These are phyloP conservation scores for Neurospora terricola DNA, from an alignment of 495 filamentous ascomycete species.

Conservation along the genomic window DNA sequence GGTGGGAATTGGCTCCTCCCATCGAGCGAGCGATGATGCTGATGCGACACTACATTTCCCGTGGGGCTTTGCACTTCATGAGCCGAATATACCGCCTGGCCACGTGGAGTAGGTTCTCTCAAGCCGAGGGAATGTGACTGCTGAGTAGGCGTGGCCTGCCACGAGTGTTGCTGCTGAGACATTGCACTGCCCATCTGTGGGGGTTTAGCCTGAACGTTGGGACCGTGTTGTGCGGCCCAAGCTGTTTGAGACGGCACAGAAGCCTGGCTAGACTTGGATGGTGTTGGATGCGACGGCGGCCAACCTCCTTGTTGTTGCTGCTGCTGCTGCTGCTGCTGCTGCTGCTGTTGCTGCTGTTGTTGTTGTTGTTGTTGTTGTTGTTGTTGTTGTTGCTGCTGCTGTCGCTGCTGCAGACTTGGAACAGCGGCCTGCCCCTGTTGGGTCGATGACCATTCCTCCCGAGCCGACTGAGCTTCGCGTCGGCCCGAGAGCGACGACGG, in stretches of 20 bases:
- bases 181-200: slow-evolving; percentile 24
- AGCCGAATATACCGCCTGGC: slow-evolving; percentile 18
- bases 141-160: slow-evolving; percentile 7
- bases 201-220: slow-evolving; percentile 24
- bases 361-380: slow-evolving; percentile 7
- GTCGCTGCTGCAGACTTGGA: slow-evolving; percentile 11
- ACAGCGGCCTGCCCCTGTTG: slow-evolving; percentile 4
- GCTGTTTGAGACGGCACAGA: slow-evolving; percentile 26
- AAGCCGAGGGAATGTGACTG: slow-evolving; percentile 24
- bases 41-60: slow-evolving; percentile 13
- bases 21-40: slow-evolving; percentile 16
- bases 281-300: slow-evolving; percentile 27
- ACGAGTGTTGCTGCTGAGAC: slow-evolving; percentile 20
- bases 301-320: slow-evolving; percentile 14
- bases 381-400: slow-evolving; percentile 13
- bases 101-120: slow-evolving; percentile 28
- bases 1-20: slow-evolving; percentile 13
- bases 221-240: slow-evolving; percentile 35
- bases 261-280: slow-evolving; percentile 29
- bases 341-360: slow-evolving; percentile 2
- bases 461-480: slow-evolving; percentile 7
- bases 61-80: slow-evolving; percentile 20
- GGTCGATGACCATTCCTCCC: slow-evolving; percentile 12
- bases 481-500: slow-evolving; percentile 9
- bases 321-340: slow-evolving; percentile 14